These are phyloP conservation scores for Fraxinus nigra DNA, from an alignment of 305 asterid genomes.

Conservation along the genomic window DNA sequence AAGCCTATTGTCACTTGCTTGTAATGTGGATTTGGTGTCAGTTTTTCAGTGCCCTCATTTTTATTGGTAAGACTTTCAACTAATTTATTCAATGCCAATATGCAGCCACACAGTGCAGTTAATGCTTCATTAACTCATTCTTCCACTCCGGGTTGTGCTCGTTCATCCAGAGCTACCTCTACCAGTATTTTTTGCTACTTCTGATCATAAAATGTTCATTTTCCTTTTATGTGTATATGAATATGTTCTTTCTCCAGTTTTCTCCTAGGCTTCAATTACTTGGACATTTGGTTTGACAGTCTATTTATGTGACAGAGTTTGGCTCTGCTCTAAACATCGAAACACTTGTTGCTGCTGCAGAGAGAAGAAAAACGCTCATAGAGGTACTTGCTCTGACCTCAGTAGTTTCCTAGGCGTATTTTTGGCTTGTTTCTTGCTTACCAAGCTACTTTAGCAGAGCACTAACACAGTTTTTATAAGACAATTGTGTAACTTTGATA, in stretches of 20 bases:
- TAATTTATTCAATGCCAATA: conserved; percentile 20
- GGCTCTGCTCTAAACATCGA: conserved; percentile 97
- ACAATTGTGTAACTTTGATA: background rate
- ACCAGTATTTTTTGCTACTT: conserved; percentile 51
- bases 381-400: conserved; percentile 57
- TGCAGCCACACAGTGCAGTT: conserved; percentile 64
- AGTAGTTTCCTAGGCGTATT: conserved; percentile 12
- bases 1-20: conserved; percentile 1
- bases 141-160: conserved; percentile 62
- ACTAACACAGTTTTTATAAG: background rate
- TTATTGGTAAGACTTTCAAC: conserved; percentile 12
- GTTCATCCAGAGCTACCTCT: conserved; percentile 63
- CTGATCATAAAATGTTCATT: background rate
- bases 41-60: conserved; percentile 8
- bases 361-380: conserved; percentile 86
- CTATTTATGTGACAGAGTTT: conserved; percentile 53
- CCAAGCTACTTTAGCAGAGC: background rate
- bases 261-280: conserved; percentile 8
- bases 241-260: conserved; percentile 14
- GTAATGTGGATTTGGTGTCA: conserved; percentile 9
- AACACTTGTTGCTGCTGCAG: conserved; percentile 99
- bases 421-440: conserved; percentile 10
- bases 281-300: conserved; percentile 18
- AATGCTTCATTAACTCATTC: conserved; percentile 47
- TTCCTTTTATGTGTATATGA: conserved; percentile 6